phyloP scores from a whole-genome alignment of 805 yeast genomes.

The Cyberlindnera saturnus region DNA sequence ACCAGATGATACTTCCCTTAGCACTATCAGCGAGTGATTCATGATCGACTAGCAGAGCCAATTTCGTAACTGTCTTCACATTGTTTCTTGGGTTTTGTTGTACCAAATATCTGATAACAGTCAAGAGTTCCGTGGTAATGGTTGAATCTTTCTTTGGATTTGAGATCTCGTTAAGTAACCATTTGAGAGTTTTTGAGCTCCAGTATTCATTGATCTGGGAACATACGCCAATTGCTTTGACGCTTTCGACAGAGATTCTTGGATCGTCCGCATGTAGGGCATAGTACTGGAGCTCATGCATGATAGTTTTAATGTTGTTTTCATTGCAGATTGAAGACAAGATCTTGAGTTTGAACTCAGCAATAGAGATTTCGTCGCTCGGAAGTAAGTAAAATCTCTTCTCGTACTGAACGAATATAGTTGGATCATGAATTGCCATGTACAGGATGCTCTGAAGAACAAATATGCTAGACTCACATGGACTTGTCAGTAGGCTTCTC shows the following conservation, averaged over 20 bases:
- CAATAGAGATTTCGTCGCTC: conserved; percentile 37
- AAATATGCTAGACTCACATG: conserved; percentile 28
- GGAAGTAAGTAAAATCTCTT: conserved; percentile 53
- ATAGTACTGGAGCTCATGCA: conserved; percentile 60
- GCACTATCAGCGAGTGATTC: conserved; percentile 40
- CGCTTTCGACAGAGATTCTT: conserved; percentile 37
- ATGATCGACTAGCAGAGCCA: conserved; percentile 31
- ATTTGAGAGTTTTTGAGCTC: conserved; percentile 48
- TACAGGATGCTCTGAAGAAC: conserved; percentile 43
- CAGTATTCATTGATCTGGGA: conserved; percentile 44
- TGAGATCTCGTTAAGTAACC: conserved; percentile 53
- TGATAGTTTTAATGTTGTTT: conserved; percentile 42
- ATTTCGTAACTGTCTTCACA: conserved; percentile 46
- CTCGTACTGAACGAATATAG: conserved; percentile 30
- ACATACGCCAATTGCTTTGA: conserved; percentile 58
- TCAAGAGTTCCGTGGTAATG: conserved; percentile 58
- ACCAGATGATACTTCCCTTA: conserved; percentile 82
- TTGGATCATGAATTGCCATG: conserved; percentile 32
- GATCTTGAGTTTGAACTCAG: conserved; percentile 53
- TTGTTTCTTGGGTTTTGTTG: conserved; percentile 55
- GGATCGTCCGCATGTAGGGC: conserved; percentile 28
- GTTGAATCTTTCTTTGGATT: conserved; percentile 15
- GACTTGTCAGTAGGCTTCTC: conserved; percentile 30
- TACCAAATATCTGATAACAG: conserved; percentile 66
- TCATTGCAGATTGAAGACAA: conserved; percentile 53